Evolutionary conservation across 305 asterid genomes (phyloP), one percentile per base, ranked within the genome.

Genomic region (Plantago rigida): DNA sequence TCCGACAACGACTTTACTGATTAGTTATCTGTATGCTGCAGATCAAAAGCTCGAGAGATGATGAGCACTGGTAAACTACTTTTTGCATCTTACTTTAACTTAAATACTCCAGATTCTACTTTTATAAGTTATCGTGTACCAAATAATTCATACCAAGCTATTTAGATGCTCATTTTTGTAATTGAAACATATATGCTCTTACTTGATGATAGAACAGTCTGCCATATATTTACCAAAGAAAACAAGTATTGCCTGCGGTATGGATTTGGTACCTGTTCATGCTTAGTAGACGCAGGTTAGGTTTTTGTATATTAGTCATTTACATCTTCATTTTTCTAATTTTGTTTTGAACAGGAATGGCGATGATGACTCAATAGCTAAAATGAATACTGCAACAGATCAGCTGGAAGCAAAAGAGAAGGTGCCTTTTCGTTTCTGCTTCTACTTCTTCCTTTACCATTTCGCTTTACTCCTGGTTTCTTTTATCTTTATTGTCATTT

Each of bases 341-440:
- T 44, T 67, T 63, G 60, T 5, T 28, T 64, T 72, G 76, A 66
- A 66, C 84, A 85, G 99, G 79, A 74, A 85, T 63, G 82, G 67
- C 49, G 89, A 75, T 47, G 68, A 66, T 59, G 96, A 85, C 76
- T 82, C 99, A 54, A 46, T 93, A 22, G 84, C 92, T 61, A 85
- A 72, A 80, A 89, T 89, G 97, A 81, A 79, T 78, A 97, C 82
- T 31, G 84, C 87, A 60, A 94, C 85, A 76, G 89, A 77, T 71
- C 78, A 86, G 13, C 64, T 89, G 83, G 88, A 87, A 74, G 79
- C 87, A 60, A 93, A 93, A 81, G 93, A 84, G 53, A 93, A 93
- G 67, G 99, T 87, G 66, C 55, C 7, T 49, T 50, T 48, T 47
- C 56, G 39, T 51, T 53, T 58, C 42, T 22, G 26, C 26, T 22